A percentile compares a stretch with the other conserved stretches of the same genome.
Evolutionary conservation across 202 grass and related monocot genomes (phyloP).

Genomic region (Saccharum hybrid): DNA sequence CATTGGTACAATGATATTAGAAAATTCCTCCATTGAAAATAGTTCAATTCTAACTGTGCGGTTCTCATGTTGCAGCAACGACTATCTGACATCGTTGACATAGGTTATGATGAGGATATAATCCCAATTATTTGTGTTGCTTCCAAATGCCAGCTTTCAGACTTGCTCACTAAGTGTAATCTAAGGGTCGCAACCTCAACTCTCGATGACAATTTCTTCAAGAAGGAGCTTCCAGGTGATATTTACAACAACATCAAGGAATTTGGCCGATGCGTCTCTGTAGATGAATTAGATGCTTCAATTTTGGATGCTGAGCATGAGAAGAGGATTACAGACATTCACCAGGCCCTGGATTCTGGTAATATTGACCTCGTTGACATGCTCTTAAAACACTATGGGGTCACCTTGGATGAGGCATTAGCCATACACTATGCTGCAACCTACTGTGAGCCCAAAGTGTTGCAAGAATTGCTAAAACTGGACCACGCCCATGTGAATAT

Average conservation of each 20-base stretch:
- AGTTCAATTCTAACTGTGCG: background rate
- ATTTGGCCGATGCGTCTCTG: background rate
- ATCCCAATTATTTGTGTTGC: conserved; percentile 45
- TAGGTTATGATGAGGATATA: conserved; percentile 45
- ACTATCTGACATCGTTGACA: conserved; percentile 37
- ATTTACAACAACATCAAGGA: conserved; percentile 34
- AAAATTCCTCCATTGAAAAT: background rate
- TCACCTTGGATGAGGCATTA: conserved; percentile 50
- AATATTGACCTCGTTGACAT: conserved; percentile 38
- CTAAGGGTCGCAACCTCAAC: conserved; percentile 3
- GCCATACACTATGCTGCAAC: conserved; percentile 66
- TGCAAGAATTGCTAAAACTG: conserved; percentile 45
- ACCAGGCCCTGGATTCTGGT: conserved; percentile 58
- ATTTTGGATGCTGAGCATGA: conserved; percentile 27
- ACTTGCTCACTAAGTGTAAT: conserved; percentile 46
- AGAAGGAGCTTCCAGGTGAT: conserved; percentile 43
- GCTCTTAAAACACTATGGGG: conserved; percentile 25
- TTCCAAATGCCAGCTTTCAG: conserved; percentile 37
- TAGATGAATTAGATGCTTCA: background rate
- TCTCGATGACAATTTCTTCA: conserved; percentile 42
- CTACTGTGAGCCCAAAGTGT: conserved; percentile 42
- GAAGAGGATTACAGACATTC: conserved; percentile 41
- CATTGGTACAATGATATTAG: too few relatives aligned
- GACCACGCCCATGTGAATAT: conserved; percentile 40
- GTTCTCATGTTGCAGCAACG: conserved; percentile 52